A percentile compares a stretch with the other conserved stretches of the same genome.
Evolutionary conservation across 768 basidiomycete species (phyloP).

Genomic region (Mycena maculata): DNA sequence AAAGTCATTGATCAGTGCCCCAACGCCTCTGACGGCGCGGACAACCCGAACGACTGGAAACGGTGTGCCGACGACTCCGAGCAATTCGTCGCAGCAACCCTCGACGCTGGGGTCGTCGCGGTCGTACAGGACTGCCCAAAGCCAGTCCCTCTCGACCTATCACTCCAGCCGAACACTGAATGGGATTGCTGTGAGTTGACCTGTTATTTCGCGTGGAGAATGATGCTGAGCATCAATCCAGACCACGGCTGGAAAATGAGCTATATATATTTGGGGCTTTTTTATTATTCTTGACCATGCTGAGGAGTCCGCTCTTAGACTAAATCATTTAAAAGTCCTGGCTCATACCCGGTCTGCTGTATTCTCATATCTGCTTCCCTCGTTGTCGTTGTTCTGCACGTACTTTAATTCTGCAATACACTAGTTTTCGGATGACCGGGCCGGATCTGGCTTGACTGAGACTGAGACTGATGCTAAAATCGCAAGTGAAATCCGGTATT

Average conservation of each 20-base stretch:
- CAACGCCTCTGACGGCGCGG: conserved; percentile 87
- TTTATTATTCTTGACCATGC: conserved; percentile 39
- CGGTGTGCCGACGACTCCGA: conserved; percentile 69
- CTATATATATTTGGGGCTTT: conserved; percentile 36
- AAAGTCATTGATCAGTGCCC: conserved; percentile 90
- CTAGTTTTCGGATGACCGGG: conserved; percentile 16
- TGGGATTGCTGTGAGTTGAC: conserved; percentile 70
- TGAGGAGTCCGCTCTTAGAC: conserved; percentile 25
- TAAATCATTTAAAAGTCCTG: conserved; percentile 31
- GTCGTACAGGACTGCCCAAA: conserved; percentile 76
- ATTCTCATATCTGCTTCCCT: conserved; percentile 35
- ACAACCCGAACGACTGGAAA: conserved; percentile 65
- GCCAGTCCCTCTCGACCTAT: conserved; percentile 77
- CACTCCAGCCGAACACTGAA: conserved; percentile 81
- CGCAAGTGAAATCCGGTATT: conserved; percentile 1
- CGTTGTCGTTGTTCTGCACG: conserved; percentile 35
- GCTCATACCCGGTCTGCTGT: conserved; percentile 34
- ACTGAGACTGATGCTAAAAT: background rate
- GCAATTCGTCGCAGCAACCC: conserved; percentile 60
- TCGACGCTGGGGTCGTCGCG: conserved; percentile 70
- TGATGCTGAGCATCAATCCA: conserved; percentile 6
- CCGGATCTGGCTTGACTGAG: background rate
- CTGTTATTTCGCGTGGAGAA: background rate
- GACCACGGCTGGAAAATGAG: conserved; percentile 37
- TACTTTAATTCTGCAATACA: conserved; percentile 35